Conservation (phyloP, 306 rosid genomes). For the Cotoneaster glaucophyllus region DNA sequence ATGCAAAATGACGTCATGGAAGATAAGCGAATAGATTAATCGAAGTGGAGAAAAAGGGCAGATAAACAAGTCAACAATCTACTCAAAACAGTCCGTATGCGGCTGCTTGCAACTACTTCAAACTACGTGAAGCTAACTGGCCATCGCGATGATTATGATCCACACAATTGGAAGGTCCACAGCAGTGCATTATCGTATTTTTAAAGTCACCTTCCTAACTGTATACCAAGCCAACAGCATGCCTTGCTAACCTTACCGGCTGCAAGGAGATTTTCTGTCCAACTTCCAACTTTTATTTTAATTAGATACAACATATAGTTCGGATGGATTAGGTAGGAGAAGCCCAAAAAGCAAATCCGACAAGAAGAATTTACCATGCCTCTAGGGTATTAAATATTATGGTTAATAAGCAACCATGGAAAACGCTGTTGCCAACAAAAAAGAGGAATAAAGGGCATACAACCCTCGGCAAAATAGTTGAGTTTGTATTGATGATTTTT, state of each 20-base stretch:
- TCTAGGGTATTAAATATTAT: conserved; percentile 11
- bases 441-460: conserved; percentile 29
- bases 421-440: conserved; percentile 29
- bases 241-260: background rate
- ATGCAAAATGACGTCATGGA: conserved; percentile 3
- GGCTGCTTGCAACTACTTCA: conserved; percentile 1
- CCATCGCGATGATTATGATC: background rate
- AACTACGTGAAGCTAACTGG: conserved; percentile 5
- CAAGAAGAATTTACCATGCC: conserved; percentile 22
- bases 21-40: conserved; percentile 2
- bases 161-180: background rate
- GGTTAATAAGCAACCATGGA: conserved; percentile 17
- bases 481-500: conserved; percentile 34
- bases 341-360: conserved; percentile 19
- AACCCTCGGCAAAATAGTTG: conserved; percentile 39
- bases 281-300: background rate
- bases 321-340: conserved; percentile 7
- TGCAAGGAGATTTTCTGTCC: background rate
- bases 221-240: conserved; percentile 1
- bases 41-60: background rate
- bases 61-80: conserved; percentile 8
- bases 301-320: background rate
- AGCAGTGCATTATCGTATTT: background rate
- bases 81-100: background rate
- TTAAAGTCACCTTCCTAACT: background rate